Percentiles rank a stretch among this genome's conserved stretches.
Conservation (phyloP, 1,139 yeast genomes). For the Groenewaldozyma sp. region DNA sequence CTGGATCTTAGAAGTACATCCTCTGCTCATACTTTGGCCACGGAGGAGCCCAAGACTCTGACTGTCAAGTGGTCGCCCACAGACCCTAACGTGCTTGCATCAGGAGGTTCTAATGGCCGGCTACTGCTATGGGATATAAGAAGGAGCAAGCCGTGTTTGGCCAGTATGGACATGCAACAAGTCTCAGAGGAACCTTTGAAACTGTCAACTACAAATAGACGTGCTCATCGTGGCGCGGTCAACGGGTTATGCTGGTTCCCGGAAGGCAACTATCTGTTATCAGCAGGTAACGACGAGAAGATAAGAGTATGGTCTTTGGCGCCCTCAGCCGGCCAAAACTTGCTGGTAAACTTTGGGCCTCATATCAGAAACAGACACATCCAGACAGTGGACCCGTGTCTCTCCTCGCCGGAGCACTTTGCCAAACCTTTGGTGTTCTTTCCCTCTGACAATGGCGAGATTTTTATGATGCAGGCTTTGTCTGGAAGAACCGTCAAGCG, state of each 20-base stretch:
- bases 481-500: constrained; percentile 58
- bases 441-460: constrained; percentile 75
- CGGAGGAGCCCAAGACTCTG: constrained; percentile 36
- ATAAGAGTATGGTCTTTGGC: constrained; percentile 65
- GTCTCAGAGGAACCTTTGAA: constrained; percentile 19
- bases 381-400: constrained; percentile 34
- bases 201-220: constrained; percentile 22
- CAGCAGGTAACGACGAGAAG: constrained; percentile 71
- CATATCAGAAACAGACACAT: constrained; percentile 54
- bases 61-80: constrained; percentile 71
- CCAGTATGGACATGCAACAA: constrained; percentile 44
- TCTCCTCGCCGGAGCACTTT: constrained; percentile 30
- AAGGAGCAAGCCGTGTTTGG: constrained; percentile 54
- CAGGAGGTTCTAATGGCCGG: constrained; percentile 67
- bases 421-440: constrained; percentile 51
- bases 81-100: constrained; percentile 49
- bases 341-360: constrained; percentile 70
- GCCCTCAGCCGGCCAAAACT: constrained; percentile 41
- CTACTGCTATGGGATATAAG: constrained; percentile 66
- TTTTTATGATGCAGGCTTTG: constrained; percentile 50
- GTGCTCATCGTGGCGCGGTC: constrained; percentile 68
- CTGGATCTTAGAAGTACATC: constrained; percentile 66
- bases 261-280: constrained; percentile 47
- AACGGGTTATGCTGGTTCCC: constrained; percentile 69
- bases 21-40: constrained; percentile 52